Evolutionary conservation across 1,284 basidiomycete species (phyloP), one percentile per base, ranked within the genome.

Genomic region (Mrakiaceae sp.): DNA sequence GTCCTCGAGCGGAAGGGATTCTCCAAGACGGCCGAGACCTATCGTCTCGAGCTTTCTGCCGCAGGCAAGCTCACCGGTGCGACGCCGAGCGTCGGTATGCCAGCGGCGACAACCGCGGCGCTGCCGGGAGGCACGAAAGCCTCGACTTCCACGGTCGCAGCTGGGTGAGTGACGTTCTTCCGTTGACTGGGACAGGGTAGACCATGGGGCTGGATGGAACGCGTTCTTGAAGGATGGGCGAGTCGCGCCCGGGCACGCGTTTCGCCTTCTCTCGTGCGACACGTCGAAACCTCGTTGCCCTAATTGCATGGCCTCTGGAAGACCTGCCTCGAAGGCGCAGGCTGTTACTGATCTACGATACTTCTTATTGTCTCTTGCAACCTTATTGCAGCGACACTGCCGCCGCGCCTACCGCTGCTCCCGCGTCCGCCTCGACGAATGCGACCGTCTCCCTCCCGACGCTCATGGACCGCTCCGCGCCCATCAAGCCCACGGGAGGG

Each of bases 1-100:
- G 54, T 67, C 55, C 12, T 69, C 14, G 64, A 67, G 42, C 56
- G 63, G 53, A 60, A 54, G 39, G 67, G 67, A 4, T 66, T 67
- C 43, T 52, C 54, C 11, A 64, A 63, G 47, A 62, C 60, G 4
- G 68, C 63, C n/a, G 64, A 63, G 47, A 58, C 55, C 6, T 47
- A 67, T 10, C 52, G 62, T 39, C 50, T 52, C 44, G 65, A 66
- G 27, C 63, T 66, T 46, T 50, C n/a, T 0, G 44, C 49, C 16
- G 61, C 60, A 43, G 52, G 52, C 10, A 60, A 64, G 53, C 53
- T 64, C 11, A 58, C 58, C 40, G 47, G 54, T 61, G 39, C 52
- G 46, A 58, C 59, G 55, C 27, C 60, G 56, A 43, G 64, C 66
- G 60, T 42, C 50, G 39, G 44, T 60, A 11, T 56, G 7, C 52